Percentiles rank a stretch among this genome's conserved stretches.
Conservation (phyloP, 305 asterid species). For the Solanum hybrid region DNA sequence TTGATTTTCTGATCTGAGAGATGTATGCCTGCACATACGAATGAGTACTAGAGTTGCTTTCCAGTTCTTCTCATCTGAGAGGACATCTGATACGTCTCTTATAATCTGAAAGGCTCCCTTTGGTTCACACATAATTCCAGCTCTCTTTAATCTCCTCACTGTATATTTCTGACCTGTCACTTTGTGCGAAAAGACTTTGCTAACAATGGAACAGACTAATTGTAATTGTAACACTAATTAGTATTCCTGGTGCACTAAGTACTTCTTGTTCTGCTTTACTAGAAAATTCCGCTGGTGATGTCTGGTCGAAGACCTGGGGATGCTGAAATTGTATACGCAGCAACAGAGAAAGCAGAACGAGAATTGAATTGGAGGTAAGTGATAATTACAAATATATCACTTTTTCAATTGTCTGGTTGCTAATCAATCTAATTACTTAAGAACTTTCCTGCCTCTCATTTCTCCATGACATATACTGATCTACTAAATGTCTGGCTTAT, state of each 20-base stretch:
- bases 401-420: neutral
- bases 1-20: neutral
- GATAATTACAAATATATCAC: neutral
- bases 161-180: neutral
- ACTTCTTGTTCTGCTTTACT: neutral
- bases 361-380: constrained; percentile 84
- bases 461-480: neutral
- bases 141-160: neutral
- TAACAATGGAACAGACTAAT: neutral
- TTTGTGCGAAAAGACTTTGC: neutral
- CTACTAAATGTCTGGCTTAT: neutral
- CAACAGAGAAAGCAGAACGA: constrained; percentile 61
- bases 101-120: neutral
- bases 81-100: neutral
- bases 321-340: constrained; percentile 70
- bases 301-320: constrained; percentile 83
- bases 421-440: neutral
- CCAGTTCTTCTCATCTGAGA: neutral
- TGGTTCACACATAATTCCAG: neutral
- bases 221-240: neutral
- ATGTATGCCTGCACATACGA: neutral
- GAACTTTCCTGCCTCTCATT: neutral
- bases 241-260: neutral
- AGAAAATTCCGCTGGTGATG: constrained; percentile 70
- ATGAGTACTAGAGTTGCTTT: neutral